These are phyloP conservation scores for Samsoniella hepiali DNA, from an alignment of 2,329 filamentous ascomycete species.

Conservation along the genomic window DNA sequence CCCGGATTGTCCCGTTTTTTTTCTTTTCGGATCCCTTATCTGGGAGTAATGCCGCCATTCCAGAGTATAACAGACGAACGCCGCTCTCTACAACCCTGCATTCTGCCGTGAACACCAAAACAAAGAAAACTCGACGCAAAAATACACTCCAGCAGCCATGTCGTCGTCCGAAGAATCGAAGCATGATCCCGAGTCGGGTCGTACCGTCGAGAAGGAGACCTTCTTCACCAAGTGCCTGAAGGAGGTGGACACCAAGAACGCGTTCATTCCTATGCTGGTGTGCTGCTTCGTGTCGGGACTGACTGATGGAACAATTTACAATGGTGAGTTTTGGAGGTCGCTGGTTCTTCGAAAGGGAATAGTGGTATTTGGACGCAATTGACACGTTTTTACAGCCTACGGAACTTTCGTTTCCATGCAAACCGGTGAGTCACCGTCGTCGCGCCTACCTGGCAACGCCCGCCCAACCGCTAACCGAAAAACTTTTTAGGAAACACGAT, in stretches of 20 bases:
- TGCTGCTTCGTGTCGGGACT: slow-evolving; percentile 39
- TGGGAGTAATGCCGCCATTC: neutral
- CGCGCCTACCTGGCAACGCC: neutral
- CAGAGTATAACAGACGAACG: slow-evolving; percentile 12
- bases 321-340: slow-evolving; percentile 23
- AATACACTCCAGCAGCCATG: slow-evolving; percentile 1
- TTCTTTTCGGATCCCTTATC: neutral
- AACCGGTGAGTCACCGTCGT: slow-evolving; percentile 26
- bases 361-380: neutral
- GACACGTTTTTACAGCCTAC: slow-evolving; percentile 24
- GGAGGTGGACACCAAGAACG: slow-evolving; percentile 21
- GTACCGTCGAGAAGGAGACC: slow-evolving; percentile 17
- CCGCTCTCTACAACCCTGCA: neutral
- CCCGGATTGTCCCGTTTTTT: slow-evolving; percentile 15
- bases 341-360: neutral
- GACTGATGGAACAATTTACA: slow-evolving; percentile 40
- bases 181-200: slow-evolving; percentile 21
- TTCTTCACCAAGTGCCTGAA: slow-evolving; percentile 15
- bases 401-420: slow-evolving; percentile 41
- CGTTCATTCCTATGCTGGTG: slow-evolving; percentile 38
- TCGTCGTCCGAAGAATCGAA: slow-evolving; percentile 17
- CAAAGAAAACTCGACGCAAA: neutral
- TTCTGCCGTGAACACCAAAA: neutral
- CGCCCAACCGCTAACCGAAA: neutral
- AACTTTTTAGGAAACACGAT: slow-evolving; percentile 53